Percentiles rank a stretch among this genome's conserved stretches.
These are phyloP conservation scores for Spathaspora sp. DNA, from an alignment of 805 yeast genomes.

Conservation along the genomic window DNA sequence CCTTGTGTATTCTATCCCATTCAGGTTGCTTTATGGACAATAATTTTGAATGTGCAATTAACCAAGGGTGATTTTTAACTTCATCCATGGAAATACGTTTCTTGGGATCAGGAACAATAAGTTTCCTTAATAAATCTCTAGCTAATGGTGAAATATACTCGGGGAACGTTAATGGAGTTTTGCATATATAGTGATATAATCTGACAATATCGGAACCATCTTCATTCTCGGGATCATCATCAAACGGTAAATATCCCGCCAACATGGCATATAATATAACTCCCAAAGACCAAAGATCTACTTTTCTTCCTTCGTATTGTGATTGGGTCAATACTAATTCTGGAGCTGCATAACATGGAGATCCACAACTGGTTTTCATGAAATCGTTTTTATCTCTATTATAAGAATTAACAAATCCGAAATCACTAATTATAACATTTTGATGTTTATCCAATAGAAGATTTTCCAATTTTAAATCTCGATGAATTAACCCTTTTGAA, in stretches of 20 bases:
- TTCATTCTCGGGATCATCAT: conserved; percentile 95
- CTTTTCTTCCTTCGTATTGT: conserved; percentile 89
- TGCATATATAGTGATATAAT: conserved; percentile 86
- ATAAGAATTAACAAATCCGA: conserved; percentile 92
- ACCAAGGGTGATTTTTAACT: conserved; percentile 83
- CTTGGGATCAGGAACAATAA: conserved; percentile 80
- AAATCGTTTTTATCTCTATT: conserved; percentile 55
- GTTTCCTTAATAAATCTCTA: conserved; percentile 81
- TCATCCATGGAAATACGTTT: conserved; percentile 66
- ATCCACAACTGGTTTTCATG: conserved; percentile 94
- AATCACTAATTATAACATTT: conserved; percentile 83
- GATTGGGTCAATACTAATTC: conserved; percentile 85
- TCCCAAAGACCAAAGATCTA: conserved; percentile 97
- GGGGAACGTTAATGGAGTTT: conserved; percentile 91
- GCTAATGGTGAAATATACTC: conserved; percentile 89
- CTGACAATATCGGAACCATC: conserved; percentile 92
- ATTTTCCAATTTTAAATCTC: conserved; percentile 76
- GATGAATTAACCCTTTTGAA: conserved; percentile 72
- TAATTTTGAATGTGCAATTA: conserved; percentile 78
- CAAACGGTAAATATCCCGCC: conserved; percentile 95
- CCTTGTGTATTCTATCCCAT: conserved; percentile 67
- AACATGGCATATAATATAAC: conserved; percentile 94
- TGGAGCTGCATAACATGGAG: conserved; percentile 99
- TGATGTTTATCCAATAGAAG: conserved; percentile 78
- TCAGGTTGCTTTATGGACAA: conserved; percentile 81